Conservation (phyloP, 1,284 basidiomycete genomes). For the Cerioporus squamosus region DNA sequence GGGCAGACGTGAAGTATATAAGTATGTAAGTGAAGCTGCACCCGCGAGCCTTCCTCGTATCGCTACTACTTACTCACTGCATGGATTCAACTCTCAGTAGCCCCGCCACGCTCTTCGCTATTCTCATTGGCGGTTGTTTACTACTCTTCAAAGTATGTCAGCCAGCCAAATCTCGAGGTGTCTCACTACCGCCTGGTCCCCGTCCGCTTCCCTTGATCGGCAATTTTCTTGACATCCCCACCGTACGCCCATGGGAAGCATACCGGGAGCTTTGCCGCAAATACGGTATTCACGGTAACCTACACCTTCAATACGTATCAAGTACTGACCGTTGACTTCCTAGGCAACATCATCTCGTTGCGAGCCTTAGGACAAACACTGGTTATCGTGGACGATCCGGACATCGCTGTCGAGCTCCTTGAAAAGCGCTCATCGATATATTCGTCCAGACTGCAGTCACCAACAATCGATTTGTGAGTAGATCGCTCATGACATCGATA, state of each 20-base stretch:
- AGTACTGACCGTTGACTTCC: too few relatives aligned
- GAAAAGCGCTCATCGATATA: conserved; percentile 8
- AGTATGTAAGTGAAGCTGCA: too few relatives aligned
- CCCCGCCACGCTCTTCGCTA: too few relatives aligned
- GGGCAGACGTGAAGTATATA: too few relatives aligned
- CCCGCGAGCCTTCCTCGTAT: not conserved
- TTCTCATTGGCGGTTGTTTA: not conserved
- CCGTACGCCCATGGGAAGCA: conserved; percentile 3
- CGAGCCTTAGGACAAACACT: not conserved
- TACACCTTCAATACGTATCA: not conserved
- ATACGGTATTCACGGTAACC: conserved; percentile 7
- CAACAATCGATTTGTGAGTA: not conserved
- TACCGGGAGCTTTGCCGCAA: conserved; percentile 7
- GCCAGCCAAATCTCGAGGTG: not conserved
- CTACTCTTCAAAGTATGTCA: not conserved
- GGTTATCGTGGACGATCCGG: not conserved
- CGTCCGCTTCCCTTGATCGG: conserved; percentile 11
- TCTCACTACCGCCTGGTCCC: conserved; percentile 14
- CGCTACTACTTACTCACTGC: too few relatives aligned
- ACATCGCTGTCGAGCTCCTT: conserved; percentile 3
- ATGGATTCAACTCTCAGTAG: too few relatives aligned
- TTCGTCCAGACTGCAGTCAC: not conserved
- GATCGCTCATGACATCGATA: not conserved
- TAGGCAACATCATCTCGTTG: conserved; percentile 1
- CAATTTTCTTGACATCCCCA: conserved; percentile 8